phyloP scores from a whole-genome alignment of 2,329 filamentous ascomycete species.

The Colletotrichum spinosum region DNA sequence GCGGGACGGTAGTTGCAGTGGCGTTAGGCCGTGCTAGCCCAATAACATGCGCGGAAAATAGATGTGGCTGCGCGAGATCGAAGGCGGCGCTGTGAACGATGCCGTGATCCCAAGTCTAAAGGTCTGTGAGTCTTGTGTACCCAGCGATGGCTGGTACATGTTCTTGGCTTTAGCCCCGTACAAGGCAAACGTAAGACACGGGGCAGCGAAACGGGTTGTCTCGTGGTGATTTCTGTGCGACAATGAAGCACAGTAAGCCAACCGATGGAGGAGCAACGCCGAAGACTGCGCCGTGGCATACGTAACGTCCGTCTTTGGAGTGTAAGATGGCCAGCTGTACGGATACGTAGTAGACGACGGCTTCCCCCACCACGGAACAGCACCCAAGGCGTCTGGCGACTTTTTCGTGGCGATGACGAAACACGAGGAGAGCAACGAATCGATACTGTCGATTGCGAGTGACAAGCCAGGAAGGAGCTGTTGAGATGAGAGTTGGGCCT shows the following conservation, averaged over 20 bases:
- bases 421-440: not conserved
- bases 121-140: conserved; percentile 12
- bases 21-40: conserved; percentile 3
- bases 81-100: conserved; percentile 2
- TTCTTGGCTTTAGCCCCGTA: conserved; percentile 1
- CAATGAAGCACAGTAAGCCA: conserved; percentile 2
- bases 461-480: not conserved
- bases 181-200: conserved; percentile 19
- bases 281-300: not conserved
- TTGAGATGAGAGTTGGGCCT: conserved; percentile 6
- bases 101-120: conserved; percentile 18
- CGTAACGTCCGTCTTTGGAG: conserved; percentile 2
- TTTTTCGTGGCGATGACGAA: conserved; percentile 14
- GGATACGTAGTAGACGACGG: not conserved
- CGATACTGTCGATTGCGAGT: not conserved
- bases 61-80: conserved; percentile 24
- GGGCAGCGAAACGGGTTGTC: conserved; percentile 6
- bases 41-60: conserved; percentile 7
- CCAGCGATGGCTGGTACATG: not conserved
- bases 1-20: conserved; percentile 23
- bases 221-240: conserved; percentile 22
- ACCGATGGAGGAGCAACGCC: conserved; percentile 1
- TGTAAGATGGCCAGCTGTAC: not conserved
- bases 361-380: not conserved
- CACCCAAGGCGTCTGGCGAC: not conserved